Evolutionary conservation across 306 rosid species (phyloP).

Genomic region (Prunus mume): DNA sequence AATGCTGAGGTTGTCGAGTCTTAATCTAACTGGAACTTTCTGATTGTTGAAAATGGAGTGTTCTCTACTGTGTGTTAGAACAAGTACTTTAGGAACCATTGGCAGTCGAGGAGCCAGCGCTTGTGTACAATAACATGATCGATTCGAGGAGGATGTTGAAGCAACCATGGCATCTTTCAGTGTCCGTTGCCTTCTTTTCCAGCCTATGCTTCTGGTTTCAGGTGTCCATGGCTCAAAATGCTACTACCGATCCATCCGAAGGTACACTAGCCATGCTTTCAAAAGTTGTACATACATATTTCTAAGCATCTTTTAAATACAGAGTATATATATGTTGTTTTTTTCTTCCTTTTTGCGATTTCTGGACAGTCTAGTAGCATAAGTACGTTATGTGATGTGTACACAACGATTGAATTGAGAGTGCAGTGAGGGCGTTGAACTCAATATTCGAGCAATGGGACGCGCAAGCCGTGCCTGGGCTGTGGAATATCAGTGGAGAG

Average conservation of each 20-base stretch:
- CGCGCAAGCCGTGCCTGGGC: neutral
- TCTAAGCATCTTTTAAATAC: neutral
- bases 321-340: neutral
- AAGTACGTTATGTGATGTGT: neutral
- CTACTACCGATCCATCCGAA: slow-evolving; percentile 24
- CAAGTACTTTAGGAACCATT: neutral
- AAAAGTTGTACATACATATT: neutral
- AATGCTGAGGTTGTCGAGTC: too few relatives aligned
- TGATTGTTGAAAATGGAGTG: neutral
- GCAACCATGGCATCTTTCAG: neutral
- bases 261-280: slow-evolving; percentile 1
- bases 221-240: slow-evolving; percentile 16
- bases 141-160: neutral
- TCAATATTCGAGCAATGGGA: slow-evolving; percentile 25
- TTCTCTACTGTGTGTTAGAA: neutral
- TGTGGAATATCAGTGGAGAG: slow-evolving; percentile 31
- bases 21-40: too few relatives aligned
- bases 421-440: slow-evolving; percentile 30
- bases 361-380: neutral
- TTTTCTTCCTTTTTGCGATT: neutral
- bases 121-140: too few relatives aligned
- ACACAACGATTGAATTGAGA: neutral
- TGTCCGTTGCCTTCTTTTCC: neutral
- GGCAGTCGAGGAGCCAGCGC: neutral
- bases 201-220: neutral